Percentiles rank a stretch among this genome's conserved stretches.
Evolutionary conservation across 306 rosid species (phyloP).

Genomic region (Urtica urens): DNA sequence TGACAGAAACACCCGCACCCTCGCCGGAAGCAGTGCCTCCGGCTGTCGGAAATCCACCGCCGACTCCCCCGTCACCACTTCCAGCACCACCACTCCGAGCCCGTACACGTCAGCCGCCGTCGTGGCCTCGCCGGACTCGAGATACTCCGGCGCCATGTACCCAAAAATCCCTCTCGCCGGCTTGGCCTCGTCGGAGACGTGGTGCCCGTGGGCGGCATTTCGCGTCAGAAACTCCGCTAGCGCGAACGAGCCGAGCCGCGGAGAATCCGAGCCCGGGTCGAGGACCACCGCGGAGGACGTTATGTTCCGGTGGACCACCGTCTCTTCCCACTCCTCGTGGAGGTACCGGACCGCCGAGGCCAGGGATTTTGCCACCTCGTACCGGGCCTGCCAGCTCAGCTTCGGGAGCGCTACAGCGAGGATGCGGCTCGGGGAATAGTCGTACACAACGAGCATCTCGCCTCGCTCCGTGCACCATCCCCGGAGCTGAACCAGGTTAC

Average conservation of each 20-base stretch:
- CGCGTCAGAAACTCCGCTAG: slow-evolving; percentile 81
- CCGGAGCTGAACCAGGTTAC: slow-evolving; percentile 81
- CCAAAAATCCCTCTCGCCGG: slow-evolving; percentile 79
- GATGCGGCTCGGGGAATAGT: slow-evolving; percentile 66
- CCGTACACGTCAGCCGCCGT: slow-evolving; percentile 71
- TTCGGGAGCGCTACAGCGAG: slow-evolving; percentile 52
- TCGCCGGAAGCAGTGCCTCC: slow-evolving; percentile 70
- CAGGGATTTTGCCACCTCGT: slow-evolving; percentile 57
- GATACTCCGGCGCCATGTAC: slow-evolving; percentile 80
- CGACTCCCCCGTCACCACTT: slow-evolving; percentile 64
- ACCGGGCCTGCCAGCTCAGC: slow-evolving; percentile 65
- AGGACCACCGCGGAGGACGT: slow-evolving; percentile 89
- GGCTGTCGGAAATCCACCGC: slow-evolving; percentile 84
- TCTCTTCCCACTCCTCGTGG: slow-evolving; percentile 98
- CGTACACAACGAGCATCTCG: slow-evolving; percentile 93
- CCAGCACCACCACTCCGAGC: slow-evolving; percentile 85
- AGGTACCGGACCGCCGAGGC: slow-evolving; percentile 85
- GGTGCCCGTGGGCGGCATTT: slow-evolving; percentile 68
- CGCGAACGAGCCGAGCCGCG: slow-evolving; percentile 74
- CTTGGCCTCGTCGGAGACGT: slow-evolving; percentile 19
- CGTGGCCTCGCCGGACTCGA: slow-evolving; percentile 63
- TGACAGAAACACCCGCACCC: slow-evolving; percentile 50
- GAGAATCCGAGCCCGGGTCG: slow-evolving; percentile 73
- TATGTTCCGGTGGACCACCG: slow-evolving; percentile 78
- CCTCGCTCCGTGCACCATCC: slow-evolving; percentile 99